phyloP scores from a whole-genome alignment of 2,329 filamentous ascomycete species.

The Truncatella angustata region DNA sequence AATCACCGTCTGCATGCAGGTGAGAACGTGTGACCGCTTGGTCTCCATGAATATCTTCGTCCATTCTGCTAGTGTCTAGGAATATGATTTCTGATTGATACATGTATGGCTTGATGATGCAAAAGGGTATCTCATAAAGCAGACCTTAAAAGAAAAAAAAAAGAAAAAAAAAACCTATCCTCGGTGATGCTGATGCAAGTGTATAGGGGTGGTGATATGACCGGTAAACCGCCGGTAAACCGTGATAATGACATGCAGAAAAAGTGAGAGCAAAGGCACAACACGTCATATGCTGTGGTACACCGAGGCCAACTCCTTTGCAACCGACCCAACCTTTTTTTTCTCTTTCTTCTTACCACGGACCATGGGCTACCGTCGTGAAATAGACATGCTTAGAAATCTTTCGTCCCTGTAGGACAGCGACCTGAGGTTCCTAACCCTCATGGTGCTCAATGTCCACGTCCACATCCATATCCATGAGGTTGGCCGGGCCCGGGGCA shows the following conservation, averaged over 20 bases:
- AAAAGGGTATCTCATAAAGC: constrained; percentile 2
- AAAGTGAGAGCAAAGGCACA: background rate
- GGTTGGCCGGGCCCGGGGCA: constrained; percentile 18
- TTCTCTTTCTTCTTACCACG: background rate
- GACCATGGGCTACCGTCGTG: background rate
- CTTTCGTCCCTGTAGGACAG: background rate
- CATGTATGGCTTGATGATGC: no score
- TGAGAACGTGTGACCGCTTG: no score
- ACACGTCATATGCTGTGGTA: background rate
- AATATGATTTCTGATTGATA: no score
- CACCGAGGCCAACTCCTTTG: background rate
- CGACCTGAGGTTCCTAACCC: background rate
- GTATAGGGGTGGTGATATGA: no score
- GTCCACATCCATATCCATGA: constrained; percentile 38
- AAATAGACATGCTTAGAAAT: background rate
- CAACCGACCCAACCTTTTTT: no score
- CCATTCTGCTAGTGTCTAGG: no score
- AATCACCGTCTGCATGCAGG: no score
- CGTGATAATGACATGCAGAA: background rate
- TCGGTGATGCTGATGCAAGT: background rate
- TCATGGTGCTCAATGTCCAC: constrained; percentile 14
- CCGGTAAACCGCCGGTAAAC: background rate
- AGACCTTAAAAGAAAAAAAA: background rate
- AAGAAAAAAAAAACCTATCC: background rate
- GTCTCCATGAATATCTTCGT: no score